Conservation (phyloP, 352 stramenopile species). For the Phytopythium helicoides region DNA sequence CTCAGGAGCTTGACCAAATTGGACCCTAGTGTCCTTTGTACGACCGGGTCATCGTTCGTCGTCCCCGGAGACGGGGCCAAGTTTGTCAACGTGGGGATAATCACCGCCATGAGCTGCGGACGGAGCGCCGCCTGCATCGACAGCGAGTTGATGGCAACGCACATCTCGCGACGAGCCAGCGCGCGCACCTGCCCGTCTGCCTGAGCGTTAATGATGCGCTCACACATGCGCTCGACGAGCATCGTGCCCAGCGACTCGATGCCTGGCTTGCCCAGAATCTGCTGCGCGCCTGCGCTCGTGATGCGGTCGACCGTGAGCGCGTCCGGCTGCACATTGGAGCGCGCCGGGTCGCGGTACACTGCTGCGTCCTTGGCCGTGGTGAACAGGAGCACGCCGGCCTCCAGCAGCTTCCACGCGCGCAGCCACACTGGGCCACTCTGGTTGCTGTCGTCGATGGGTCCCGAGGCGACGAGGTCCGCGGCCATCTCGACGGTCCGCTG, state of each 20-base stretch:
- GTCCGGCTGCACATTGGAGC: conserved; percentile 76
- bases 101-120: conserved; percentile 49
- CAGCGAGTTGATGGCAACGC: conserved; percentile 68
- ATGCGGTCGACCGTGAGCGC: conserved; percentile 57
- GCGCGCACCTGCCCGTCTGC: conserved; percentile 8
- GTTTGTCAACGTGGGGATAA: conserved; percentile 49
- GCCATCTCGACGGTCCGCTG: conserved; percentile 41
- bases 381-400: conserved; percentile 53
- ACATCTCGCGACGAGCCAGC: conserved; percentile 48
- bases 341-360: conserved; percentile 67
- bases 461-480: conserved; percentile 34
- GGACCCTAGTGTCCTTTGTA: conserved; percentile 61
- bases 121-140: conserved; percentile 57
- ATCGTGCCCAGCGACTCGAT: conserved; percentile 40
- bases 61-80: conserved; percentile 23
- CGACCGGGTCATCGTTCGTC: conserved; percentile 24
- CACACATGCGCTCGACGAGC: conserved; percentile 40
- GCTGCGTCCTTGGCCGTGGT: conserved; percentile 47
- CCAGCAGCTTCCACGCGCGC: conserved; percentile 55
- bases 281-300: conserved; percentile 12
- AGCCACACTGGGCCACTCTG: conserved; percentile 55
- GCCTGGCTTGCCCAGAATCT: conserved; percentile 27
- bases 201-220: conserved; percentile 20
- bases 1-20: conserved; percentile 75
- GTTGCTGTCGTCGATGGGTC: conserved; percentile 36